Evolutionary conservation across 2,329 filamentous ascomycete species (phyloP).

Genomic region (Aureobasidium lini): DNA sequence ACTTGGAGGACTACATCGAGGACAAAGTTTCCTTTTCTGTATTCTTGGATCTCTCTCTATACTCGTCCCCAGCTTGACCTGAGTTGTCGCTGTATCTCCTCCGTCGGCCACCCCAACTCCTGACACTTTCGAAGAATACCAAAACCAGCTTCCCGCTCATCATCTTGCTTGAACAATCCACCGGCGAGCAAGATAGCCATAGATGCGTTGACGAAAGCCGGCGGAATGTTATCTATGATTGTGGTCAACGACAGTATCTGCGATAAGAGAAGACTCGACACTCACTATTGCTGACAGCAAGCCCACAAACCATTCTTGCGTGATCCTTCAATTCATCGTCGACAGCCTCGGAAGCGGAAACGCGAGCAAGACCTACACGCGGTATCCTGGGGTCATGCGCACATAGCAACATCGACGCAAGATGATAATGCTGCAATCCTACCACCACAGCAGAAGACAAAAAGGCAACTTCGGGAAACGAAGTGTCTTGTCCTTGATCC

Average conservation of each 20-base stretch:
- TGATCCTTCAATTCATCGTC: constrained; percentile 39
- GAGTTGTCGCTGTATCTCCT: not conserved
- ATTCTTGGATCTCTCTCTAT: no score
- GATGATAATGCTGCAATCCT: constrained; percentile 53
- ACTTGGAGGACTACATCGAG: no score
- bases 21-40: no score
- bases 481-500: constrained; percentile 27
- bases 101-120: not conserved
- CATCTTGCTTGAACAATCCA: constrained; percentile 17
- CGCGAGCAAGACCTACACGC: constrained; percentile 37
- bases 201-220: constrained; percentile 37
- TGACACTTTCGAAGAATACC: not conserved
- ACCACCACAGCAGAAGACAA: constrained; percentile 48
- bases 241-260: no score
- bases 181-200: constrained; percentile 33
- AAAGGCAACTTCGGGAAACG: constrained; percentile 55
- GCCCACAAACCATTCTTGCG: constrained; percentile 49
- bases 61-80: not conserved
- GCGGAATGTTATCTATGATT: constrained; percentile 37
- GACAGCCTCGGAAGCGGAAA: constrained; percentile 33
- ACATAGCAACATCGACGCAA: constrained; percentile 50
- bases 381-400: constrained; percentile 50
- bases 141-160: not conserved
- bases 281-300: constrained; percentile 45
- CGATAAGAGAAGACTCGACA: not conserved